Conservation (phyloP, 192 early-diverging fungal species). For the Coemansia sp. region DNA sequence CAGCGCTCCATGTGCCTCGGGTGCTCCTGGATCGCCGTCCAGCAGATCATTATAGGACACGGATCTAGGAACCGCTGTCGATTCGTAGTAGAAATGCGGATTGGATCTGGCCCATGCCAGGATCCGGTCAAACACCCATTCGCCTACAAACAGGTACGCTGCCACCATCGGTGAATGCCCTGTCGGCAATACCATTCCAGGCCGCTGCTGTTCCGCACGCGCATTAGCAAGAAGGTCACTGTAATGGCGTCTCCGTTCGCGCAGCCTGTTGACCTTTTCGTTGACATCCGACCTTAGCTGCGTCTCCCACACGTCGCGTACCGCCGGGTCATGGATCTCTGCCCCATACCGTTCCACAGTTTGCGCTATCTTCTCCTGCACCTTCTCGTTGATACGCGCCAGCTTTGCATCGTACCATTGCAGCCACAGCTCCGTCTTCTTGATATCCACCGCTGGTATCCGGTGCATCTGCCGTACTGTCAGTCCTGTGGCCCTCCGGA, state of each 20-base stretch:
- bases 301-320: constrained; percentile 36
- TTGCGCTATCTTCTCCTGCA: constrained; percentile 12
- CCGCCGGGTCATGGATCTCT: constrained; percentile 14
- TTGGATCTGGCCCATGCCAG: constrained; percentile 23
- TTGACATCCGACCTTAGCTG: constrained; percentile 28
- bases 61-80: neutral
- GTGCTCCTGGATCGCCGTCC: neutral
- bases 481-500: constrained; percentile 39
- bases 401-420: constrained; percentile 38
- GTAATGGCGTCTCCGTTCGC: constrained; percentile 9
- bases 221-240: constrained; percentile 10
- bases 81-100: constrained; percentile 29
- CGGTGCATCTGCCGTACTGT: constrained; percentile 20
- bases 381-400: constrained; percentile 18
- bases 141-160: constrained; percentile 24
- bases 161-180: constrained; percentile 17
- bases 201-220: no score
- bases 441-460: constrained; percentile 19
- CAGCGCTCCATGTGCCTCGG: neutral
- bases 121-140: constrained; percentile 20
- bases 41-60: constrained; percentile 14
- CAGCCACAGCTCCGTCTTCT: constrained; percentile 14
- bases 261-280: constrained; percentile 23
- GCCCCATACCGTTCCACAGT: constrained; percentile 4
- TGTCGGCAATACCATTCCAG: no score